Percentiles rank a stretch among this genome's conserved stretches.
phyloP scores from a whole-genome alignment of 2,329 filamentous ascomycete genomes.

The Pleurostoma richardsiae region DNA sequence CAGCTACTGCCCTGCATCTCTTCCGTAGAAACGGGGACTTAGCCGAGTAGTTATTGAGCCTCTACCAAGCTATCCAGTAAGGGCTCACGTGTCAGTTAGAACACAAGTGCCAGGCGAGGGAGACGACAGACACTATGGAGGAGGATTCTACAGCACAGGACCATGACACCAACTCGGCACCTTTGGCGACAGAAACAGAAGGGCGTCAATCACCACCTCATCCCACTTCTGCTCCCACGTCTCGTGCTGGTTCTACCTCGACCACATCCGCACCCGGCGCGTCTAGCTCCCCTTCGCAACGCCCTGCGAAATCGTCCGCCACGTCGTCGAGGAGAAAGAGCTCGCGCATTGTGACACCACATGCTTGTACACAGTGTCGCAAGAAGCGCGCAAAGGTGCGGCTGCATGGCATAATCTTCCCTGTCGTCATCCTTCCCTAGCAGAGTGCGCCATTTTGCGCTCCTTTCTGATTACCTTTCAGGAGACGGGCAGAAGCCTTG shows the following conservation, averaged over 20 bases:
- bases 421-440: not conserved
- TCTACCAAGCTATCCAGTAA: too few relatives aligned
- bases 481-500: constrained; percentile 55
- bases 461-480: constrained; percentile 16
- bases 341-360: constrained; percentile 51
- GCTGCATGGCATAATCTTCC: too few relatives aligned
- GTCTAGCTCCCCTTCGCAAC: constrained; percentile 14
- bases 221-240: constrained; percentile 1
- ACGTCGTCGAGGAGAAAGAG: constrained; percentile 38
- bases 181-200: not conserved
- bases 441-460: too few relatives aligned
- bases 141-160: constrained; percentile 5
- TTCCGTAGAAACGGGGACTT: too few relatives aligned
- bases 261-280: constrained; percentile 16
- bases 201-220: not conserved
- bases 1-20: too few relatives aligned
- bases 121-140: constrained; percentile 10
- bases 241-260: constrained; percentile 1
- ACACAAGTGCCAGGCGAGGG: too few relatives aligned
- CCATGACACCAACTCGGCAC: constrained; percentile 3
- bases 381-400: constrained; percentile 58
- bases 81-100: too few relatives aligned
- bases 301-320: constrained; percentile 7
- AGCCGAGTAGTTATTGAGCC: too few relatives aligned
- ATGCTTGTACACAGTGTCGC: constrained; percentile 56